Conservation (phyloP, 345 rosid genomes). For the Camelina neglecta region DNA sequence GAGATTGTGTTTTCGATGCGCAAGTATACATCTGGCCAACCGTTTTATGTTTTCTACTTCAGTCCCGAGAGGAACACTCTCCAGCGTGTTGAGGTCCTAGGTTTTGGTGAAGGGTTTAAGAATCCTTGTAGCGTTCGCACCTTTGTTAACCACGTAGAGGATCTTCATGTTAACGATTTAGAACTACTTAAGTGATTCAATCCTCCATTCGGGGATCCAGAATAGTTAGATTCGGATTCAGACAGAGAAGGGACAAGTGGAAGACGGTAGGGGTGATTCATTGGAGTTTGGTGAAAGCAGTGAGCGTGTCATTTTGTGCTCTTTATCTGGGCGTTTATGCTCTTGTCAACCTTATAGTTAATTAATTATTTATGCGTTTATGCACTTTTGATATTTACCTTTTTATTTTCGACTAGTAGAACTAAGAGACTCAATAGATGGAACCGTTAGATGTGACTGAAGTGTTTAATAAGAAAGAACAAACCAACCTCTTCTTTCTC, state of each 20-base stretch:
- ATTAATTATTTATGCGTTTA: no score
- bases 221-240: neutral
- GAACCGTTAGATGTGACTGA: no score
- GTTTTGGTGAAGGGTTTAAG: neutral
- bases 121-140: neutral
- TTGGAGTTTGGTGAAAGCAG: neutral
- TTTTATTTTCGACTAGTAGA: no score
- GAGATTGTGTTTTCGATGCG: neutral
- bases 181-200: neutral
- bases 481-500: no score
- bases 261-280: neutral
- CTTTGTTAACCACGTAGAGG: neutral
- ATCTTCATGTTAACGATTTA: neutral
- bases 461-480: no score
- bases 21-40: neutral
- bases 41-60: slow-evolving; percentile 8
- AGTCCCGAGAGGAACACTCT: neutral
- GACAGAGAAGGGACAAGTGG: neutral
- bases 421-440: no score
- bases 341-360: no score
- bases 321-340: neutral
- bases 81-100: neutral
- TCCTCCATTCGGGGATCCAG: neutral
- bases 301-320: neutral
- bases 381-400: no score